A percentile compares a stretch with the other conserved stretches of the same genome.
Conservation (phyloP, 352 stramenopile species). For the Pythium grandisporangium region DNA sequence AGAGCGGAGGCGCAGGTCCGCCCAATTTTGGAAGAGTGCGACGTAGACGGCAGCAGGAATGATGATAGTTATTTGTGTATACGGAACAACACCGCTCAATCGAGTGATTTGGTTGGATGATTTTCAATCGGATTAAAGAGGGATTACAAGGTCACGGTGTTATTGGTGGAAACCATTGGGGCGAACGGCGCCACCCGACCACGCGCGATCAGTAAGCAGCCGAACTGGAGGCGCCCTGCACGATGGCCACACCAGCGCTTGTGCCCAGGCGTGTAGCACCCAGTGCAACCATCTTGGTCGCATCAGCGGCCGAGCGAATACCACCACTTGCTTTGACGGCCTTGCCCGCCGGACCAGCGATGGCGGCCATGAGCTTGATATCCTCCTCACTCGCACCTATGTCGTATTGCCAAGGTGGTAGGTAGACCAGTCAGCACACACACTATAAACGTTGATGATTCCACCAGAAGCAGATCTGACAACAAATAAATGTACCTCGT, state of each 20-base stretch:
- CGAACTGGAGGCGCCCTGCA: slow-evolving; percentile 23
- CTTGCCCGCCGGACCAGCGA: slow-evolving; percentile 48
- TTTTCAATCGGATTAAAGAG: slow-evolving; percentile 4
- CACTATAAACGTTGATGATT: slow-evolving; percentile 2
- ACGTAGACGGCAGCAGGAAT: slow-evolving; percentile 9
- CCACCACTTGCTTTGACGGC: slow-evolving; percentile 80
- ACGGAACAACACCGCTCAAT: no score
- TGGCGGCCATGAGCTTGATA: slow-evolving; percentile 58
- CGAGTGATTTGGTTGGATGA: background rate
- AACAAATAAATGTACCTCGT: slow-evolving; percentile 21
- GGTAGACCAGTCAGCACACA: no score
- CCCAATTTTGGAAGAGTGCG: no score
- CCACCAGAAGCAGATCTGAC: no score
- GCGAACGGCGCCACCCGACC: no score
- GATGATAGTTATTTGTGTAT: slow-evolving; percentile 6
- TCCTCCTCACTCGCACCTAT: slow-evolving; percentile 67
- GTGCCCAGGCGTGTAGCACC: slow-evolving; percentile 65
- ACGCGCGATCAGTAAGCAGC: slow-evolving; percentile 14
- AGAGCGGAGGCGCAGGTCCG: no score
- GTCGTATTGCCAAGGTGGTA: no score
- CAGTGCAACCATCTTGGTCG: slow-evolving; percentile 55
- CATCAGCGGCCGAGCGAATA: slow-evolving; percentile 59
- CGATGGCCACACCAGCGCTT: slow-evolving; percentile 59
- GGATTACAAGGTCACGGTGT: no score
- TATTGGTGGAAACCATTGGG: no score